Percentiles rank a stretch among this genome's conserved stretches.
Conservation (phyloP, 228 moss, liverwort and hornwort genomes). For the Sphagnum magellanicum region DNA sequence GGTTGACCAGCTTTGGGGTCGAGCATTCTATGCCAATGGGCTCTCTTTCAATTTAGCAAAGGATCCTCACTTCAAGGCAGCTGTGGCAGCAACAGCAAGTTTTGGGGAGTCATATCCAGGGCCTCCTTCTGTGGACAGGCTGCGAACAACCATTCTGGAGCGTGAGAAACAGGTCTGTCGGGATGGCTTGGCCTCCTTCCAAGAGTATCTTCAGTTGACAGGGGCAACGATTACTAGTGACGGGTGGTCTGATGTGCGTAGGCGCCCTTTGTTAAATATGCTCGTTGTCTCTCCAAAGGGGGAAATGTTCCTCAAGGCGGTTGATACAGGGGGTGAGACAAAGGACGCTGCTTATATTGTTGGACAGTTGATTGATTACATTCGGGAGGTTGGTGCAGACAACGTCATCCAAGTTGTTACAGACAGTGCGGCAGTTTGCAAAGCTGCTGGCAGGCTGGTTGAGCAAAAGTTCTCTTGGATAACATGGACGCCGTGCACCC, state of each 20-base stretch:
- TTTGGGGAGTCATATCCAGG: neutral
- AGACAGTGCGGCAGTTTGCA: neutral
- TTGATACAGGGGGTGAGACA: neutral
- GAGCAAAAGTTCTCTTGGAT: neutral
- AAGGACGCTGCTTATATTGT: neutral
- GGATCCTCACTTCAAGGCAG: neutral
- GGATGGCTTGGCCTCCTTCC: neutral
- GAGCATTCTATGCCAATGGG: too few species aligned
- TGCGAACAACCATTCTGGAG: neutral
- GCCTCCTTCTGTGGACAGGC: neutral
- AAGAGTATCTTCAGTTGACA: neutral
- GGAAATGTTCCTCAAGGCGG: neutral
- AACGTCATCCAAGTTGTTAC: constrained; percentile 1
- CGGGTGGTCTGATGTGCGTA: constrained; percentile 1
- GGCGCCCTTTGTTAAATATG: neutral
- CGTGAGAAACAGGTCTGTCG: neutral
- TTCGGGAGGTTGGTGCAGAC: neutral
- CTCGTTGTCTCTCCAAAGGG: neutral
- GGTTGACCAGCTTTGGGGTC: too few species aligned
- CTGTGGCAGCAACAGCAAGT: neutral
- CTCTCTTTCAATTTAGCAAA: neutral
- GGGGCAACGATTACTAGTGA: neutral
- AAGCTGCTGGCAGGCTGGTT: neutral
- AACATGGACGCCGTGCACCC: neutral
- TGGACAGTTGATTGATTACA: neutral